Base-by-base conservation (phyloP, 768 basidiomycete species). In the Suillus spraguei region DNA sequence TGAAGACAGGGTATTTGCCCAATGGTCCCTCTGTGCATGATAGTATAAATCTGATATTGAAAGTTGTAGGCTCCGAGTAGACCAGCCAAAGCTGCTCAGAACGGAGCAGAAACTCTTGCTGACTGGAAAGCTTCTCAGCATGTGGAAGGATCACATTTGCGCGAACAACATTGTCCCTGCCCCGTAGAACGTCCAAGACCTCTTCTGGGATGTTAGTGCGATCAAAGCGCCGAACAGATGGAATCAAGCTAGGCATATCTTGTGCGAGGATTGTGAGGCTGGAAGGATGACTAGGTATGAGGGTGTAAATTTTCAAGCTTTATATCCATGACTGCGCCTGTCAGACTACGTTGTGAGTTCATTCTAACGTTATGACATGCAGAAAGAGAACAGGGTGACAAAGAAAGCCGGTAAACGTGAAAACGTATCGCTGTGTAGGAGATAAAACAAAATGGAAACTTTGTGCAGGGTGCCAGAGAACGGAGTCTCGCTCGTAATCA, bases 81-180 rank as follows among this genome's bases (percentile, higher is more conserved):
- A 82, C 65, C 60, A 86, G 70, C 85, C 84, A 86, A 67, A 85
- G 75, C 33, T 77, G 74, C 36, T 69, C 73, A 42, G 60, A 65
- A 28, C 59, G 66, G 36, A 72, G 60, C 1, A 71, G 41, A n/a
- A 66, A 64, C 28, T 74, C 69, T 10, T 71, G n/a, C 49, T 69
- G 64, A 24, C 71, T 72, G 60, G 81, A 68, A 53, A 76, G 72
- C 65, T 81, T 80, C 58, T 82, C 75, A 1, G 86, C 84, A 58
- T 82, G 82, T 1, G 82, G 83, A 2, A 85, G 71, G 55, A 87
- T 79, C 58, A 85, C 81, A 63, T 86, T 86, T 11, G 79, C 75
- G 33, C 72, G 67, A 1, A 66, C 67, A 53, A 79, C 77, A 13
- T 78, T 65, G 22, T 53, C 61, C 20, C 32, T 65, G 28, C n/a